These are phyloP conservation scores for Cetraspora pellucida DNA, from an alignment of 192 early-diverging fungal genomes.

Conservation along the genomic window DNA sequence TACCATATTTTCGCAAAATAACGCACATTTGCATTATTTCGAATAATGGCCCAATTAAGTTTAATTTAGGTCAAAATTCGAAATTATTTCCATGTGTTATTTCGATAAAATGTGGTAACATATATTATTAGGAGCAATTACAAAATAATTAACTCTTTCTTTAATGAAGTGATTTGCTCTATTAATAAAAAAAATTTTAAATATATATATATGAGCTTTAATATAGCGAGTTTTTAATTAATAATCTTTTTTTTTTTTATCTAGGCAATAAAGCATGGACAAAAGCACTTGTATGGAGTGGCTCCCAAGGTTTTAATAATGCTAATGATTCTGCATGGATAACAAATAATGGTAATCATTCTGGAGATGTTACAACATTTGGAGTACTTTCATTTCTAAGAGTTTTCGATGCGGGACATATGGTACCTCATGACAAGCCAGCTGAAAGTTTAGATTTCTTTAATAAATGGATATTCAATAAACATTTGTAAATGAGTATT, in stretches of 20 bases:
- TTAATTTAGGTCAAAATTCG: no score
- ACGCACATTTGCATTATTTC: no score
- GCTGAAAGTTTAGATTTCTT: constrained; percentile 81
- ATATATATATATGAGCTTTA: neutral
- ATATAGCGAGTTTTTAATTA: neutral
- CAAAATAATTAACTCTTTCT: no score
- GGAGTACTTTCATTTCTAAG: constrained; percentile 83
- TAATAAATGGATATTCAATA: constrained; percentile 69
- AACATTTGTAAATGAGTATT: neutral
- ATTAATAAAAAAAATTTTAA: no score
- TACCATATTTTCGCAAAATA: neutral
- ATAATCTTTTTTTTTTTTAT: constrained; percentile 32
- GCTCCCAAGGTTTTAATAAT: constrained; percentile 66
- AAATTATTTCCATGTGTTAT: no score
- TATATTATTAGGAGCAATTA: no score
- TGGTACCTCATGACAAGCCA: constrained; percentile 93
- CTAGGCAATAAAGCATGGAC: constrained; percentile 92
- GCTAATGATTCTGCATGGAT: constrained; percentile 75
- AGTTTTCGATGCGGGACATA: constrained; percentile 85
- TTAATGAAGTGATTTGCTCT: no score
- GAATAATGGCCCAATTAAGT: no score
- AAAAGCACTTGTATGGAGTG: constrained; percentile 81
- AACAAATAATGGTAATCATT: constrained; percentile 52
- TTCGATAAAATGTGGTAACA: no score
- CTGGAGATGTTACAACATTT: constrained; percentile 69